Base-by-base conservation (phyloP, 805 yeast genomes). In the Yamadazyma akitaensis region DNA sequence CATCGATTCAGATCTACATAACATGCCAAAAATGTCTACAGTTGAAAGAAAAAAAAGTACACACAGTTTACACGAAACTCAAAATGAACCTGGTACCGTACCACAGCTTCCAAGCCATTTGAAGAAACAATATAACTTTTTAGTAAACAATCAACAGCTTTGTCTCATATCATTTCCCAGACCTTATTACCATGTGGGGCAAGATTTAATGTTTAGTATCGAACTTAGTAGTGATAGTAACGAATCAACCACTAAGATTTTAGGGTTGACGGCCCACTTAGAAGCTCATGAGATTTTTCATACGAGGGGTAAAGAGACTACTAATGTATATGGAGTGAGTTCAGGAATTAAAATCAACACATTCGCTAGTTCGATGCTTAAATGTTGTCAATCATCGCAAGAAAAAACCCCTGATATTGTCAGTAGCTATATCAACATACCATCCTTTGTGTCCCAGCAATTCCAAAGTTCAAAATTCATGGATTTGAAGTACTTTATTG, bases 211-310 rank as follows among this genome's bases (percentile, higher is more conserved):
- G 43, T 70, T 64, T 47, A 50, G 54, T 1, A 51, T 72, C n/a
- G 63, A 65, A 41, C 53, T 63, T 13, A 61, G 60, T 34, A 48
- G 46, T 21, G 47, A 47, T n/a, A 34, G 42, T 18, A 10, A 25
- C 1, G 13, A 16, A 2, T 44, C 40, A 3, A 17, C 44, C n/a
- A 55, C 65, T 1, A 61, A 60, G 34, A 61, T 70, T 5, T 65
- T 61, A 1, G 76, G 76, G 1, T 47, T 62, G 19, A 56, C 65
- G 4, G 58, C 55, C 9, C 67, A 64, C 47, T 39, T 70, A n/a
- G 76, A 70, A 50, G 75, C 74, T 10, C 68, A 67, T 44, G 76
- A 72, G 45, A 42, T 55, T 3, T 70, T 61, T 51, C 72, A 70
- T 48, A 43, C 57, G 14, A 43, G 49, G 17, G 44, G 47, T 7